A percentile compares a stretch with the other conserved stretches of the same genome.
phyloP scores from a whole-genome alignment of 2,329 filamentous ascomycete genomes.

The Parastagonospora nodorum region DNA sequence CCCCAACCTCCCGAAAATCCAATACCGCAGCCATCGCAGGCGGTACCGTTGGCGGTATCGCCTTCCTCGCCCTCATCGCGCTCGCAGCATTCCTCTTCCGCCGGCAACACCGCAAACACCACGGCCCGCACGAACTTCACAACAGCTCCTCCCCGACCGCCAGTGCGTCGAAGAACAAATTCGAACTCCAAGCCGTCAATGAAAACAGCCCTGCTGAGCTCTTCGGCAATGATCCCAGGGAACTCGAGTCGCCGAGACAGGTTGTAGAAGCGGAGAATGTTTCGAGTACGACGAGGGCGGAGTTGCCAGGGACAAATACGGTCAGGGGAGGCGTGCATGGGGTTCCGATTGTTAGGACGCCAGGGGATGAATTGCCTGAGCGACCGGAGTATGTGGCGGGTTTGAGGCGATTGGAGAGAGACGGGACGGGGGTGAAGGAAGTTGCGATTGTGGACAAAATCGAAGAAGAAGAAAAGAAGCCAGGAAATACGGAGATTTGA shows the following conservation, averaged over 20 bases:
- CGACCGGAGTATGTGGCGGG: slow-evolving; percentile 14
- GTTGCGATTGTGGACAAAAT: not conserved
- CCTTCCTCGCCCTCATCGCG: slow-evolving; percentile 15
- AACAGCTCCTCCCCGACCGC: not conserved
- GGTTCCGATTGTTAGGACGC: slow-evolving; percentile 23
- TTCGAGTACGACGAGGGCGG: slow-evolving; percentile 15
- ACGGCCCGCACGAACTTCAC: slow-evolving; percentile 12
- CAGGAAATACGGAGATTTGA: not conserved
- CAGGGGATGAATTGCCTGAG: slow-evolving; percentile 22
- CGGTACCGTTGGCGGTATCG: slow-evolving; percentile 19
- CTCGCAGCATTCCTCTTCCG: slow-evolving; percentile 10
- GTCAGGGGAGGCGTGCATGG: slow-evolving; percentile 17
- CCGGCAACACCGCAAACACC: slow-evolving; percentile 9
- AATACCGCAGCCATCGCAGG: slow-evolving; percentile 22
- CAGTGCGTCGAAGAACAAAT: slow-evolving; percentile 10
- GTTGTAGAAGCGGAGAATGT: slow-evolving; percentile 21
- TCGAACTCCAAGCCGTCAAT: slow-evolving; percentile 21
- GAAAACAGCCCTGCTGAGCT: slow-evolving; percentile 22
- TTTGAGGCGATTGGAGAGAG: not conserved
- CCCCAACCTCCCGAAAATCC: slow-evolving; percentile 1
- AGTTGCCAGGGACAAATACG: slow-evolving; percentile 22
- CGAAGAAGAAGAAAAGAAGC: not conserved
- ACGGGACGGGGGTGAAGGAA: too few relatives aligned
- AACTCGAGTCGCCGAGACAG: slow-evolving; percentile 17
- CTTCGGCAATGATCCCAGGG: slow-evolving; percentile 7